Percentiles rank a stretch among this genome's conserved stretches.
Evolutionary conservation across 768 basidiomycete genomes (phyloP).

Genomic region (Xerocomus spinulosus): DNA sequence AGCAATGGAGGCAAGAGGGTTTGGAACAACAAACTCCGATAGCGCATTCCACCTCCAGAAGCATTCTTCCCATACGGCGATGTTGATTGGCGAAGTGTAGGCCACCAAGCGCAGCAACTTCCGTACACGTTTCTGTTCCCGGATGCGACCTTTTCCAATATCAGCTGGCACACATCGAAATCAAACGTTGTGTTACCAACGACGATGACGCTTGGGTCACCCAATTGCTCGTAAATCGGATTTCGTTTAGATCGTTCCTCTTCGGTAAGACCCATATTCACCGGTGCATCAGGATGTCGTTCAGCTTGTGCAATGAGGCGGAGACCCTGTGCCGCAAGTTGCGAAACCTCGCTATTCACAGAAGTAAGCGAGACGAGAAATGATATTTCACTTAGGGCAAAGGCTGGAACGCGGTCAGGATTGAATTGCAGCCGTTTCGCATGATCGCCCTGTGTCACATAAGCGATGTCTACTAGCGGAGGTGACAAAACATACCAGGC

Average conservation of each 20-base stretch:
- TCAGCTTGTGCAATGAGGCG: slow-evolving; percentile 67
- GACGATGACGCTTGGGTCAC: slow-evolving; percentile 65
- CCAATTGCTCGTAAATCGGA: slow-evolving; percentile 73
- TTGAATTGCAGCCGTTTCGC: slow-evolving; percentile 49
- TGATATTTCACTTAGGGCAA: slow-evolving; percentile 67
- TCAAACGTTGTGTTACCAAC: slow-evolving; percentile 49
- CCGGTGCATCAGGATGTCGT: slow-evolving; percentile 53
- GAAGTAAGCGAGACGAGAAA: slow-evolving; percentile 70
- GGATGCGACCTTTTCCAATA: slow-evolving; percentile 55
- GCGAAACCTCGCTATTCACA: slow-evolving; percentile 60
- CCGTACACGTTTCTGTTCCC: slow-evolving; percentile 75
- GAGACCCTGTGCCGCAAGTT: slow-evolving; percentile 63
- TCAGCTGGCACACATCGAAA: slow-evolving; percentile 1
- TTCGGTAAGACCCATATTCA: slow-evolving; percentile 46
- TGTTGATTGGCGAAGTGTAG: slow-evolving; percentile 59
- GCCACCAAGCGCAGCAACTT: slow-evolving; percentile 63
- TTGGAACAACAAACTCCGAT: slow-evolving; percentile 52
- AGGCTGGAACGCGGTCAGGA: slow-evolving; percentile 52
- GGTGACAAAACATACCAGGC: slow-evolving; percentile 36
- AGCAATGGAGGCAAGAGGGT: slow-evolving; percentile 30
- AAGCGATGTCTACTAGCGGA: neutral
- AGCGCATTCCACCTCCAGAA: slow-evolving; percentile 71
- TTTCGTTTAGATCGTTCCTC: slow-evolving; percentile 66
- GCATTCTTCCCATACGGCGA: slow-evolving; percentile 81
- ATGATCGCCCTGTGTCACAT: slow-evolving; percentile 35